These are phyloP conservation scores for Leptomonas seymouri DNA, from an alignment of 208 protist species.

Conservation along the genomic window DNA sequence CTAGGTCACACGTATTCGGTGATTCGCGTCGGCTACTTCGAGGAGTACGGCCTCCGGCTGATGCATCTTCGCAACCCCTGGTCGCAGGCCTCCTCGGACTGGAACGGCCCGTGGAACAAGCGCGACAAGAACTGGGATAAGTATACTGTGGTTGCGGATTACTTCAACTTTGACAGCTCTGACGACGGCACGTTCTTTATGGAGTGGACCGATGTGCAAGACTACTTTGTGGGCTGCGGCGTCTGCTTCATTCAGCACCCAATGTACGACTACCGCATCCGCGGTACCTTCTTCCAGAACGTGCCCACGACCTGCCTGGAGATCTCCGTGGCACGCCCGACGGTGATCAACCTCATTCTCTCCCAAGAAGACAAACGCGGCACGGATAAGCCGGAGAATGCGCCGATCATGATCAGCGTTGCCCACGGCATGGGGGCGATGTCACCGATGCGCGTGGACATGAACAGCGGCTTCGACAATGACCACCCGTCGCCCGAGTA, in stretches of 20 bases:
- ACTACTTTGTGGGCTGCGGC: slow-evolving; percentile 73
- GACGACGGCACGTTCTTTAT: slow-evolving; percentile 79
- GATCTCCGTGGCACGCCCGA: slow-evolving; percentile 52
- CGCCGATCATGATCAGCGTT: slow-evolving; percentile 84
- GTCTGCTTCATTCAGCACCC: slow-evolving; percentile 81
- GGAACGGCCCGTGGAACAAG: slow-evolving; percentile 71
- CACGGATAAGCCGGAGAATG: slow-evolving; percentile 57
- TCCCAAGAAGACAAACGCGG: slow-evolving; percentile 83
- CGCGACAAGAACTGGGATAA: slow-evolving; percentile 63
- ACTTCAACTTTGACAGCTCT: slow-evolving; percentile 44
- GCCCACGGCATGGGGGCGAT: slow-evolving; percentile 56
- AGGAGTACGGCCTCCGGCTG: slow-evolving; percentile 51
- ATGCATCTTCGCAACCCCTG: slow-evolving; percentile 80
- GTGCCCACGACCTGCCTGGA: slow-evolving; percentile 70
- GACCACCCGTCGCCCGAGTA: slow-evolving; percentile 77
- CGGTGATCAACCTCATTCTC: slow-evolving; percentile 63
- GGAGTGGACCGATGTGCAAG: slow-evolving; percentile 74
- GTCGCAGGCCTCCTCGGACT: slow-evolving; percentile 34
- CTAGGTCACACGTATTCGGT: slow-evolving; percentile 73
- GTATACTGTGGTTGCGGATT: slow-evolving; percentile 43
- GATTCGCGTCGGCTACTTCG: slow-evolving; percentile 59
- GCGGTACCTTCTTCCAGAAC: slow-evolving; percentile 73
- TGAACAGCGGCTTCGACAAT: slow-evolving; percentile 79
- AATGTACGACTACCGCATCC: slow-evolving; percentile 79
- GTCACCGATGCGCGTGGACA: slow-evolving; percentile 55